These are phyloP conservation scores for Klebsormidium nitens DNA, from an alignment of 139 green algal genomes.

Conservation along the genomic window DNA sequence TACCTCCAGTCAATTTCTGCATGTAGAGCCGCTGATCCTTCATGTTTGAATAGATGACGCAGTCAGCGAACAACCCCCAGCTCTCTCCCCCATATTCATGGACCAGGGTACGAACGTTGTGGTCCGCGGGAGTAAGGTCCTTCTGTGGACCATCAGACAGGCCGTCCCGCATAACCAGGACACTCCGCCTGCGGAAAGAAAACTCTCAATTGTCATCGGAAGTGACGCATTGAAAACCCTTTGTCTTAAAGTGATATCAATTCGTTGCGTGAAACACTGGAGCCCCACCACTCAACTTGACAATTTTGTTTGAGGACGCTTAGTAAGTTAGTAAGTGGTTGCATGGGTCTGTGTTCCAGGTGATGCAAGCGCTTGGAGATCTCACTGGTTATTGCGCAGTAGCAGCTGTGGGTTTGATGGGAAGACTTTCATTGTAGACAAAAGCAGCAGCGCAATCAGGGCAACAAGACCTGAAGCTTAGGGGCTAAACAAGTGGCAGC, in stretches of 20 bases:
- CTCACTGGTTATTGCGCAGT: neutral
- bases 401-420: neutral
- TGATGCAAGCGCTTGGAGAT: neutral
- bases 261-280: no score
- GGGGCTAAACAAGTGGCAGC: neutral
- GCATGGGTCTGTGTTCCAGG: no score
- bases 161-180: slow-evolving; percentile 52
- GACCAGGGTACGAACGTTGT: slow-evolving; percentile 68
- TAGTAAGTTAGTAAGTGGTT: no score
- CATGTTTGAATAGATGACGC: slow-evolving; percentile 68
- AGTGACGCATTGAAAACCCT: no score
- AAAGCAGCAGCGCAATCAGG: neutral
- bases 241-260: no score
- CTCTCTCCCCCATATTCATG: slow-evolving; percentile 67
- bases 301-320: no score
- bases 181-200: slow-evolving; percentile 33
- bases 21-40: slow-evolving; percentile 64
- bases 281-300: no score
- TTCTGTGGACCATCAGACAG: neutral
- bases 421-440: no score
- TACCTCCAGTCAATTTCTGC: slow-evolving; percentile 19
- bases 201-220: neutral
- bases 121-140: slow-evolving; percentile 59
- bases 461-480: neutral
- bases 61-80: slow-evolving; percentile 21